Conservation (phyloP, 1,284 basidiomycete species). For the Marasmius fiardii region DNA sequence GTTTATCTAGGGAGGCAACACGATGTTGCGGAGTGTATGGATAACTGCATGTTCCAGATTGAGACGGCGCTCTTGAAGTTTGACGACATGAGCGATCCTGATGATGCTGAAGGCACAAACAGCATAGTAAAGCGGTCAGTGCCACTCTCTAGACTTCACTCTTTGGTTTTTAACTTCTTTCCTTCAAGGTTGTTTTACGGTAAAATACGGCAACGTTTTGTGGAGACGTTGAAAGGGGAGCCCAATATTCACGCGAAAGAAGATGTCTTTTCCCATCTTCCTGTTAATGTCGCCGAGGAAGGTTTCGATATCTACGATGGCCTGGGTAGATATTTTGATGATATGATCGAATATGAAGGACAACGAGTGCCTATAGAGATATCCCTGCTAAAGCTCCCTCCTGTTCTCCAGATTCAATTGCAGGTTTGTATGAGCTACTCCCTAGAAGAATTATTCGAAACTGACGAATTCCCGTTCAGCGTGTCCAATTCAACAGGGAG, state of each 20-base stretch:
- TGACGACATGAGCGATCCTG: constrained; percentile 54
- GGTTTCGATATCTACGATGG: constrained; percentile 92
- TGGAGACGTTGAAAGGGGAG: constrained; percentile 42
- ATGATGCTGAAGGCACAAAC: constrained; percentile 53
- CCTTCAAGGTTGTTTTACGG: constrained; percentile 84
- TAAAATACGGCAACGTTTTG: constrained; percentile 77
- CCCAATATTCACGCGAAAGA: constrained; percentile 79
- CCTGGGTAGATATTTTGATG: constrained; percentile 89
- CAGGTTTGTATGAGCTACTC: constrained; percentile 51
- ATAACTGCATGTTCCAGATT: constrained; percentile 98
- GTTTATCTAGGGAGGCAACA: constrained; percentile 84
- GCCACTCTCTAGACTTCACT: neutral
- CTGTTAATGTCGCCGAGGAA: constrained; percentile 89
- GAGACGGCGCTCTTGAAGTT: constrained; percentile 87
- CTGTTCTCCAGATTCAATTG: constrained; percentile 92
- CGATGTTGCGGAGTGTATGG: constrained; percentile 97
- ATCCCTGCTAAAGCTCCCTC: constrained; percentile 82
- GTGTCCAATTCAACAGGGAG: constrained; percentile 95
- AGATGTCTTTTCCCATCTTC: constrained; percentile 90
- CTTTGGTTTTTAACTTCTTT: neutral
- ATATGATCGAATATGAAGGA: constrained; percentile 86
- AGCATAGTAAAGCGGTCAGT: constrained; percentile 81
- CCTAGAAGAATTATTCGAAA: neutral
- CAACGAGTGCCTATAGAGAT: constrained; percentile 88
- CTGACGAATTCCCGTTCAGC: constrained; percentile 40